Percentiles rank a stretch among this genome's conserved stretches.
phyloP scores from a whole-genome alignment of 1,284 basidiomycete species.

The Puccinia coronata region DNA sequence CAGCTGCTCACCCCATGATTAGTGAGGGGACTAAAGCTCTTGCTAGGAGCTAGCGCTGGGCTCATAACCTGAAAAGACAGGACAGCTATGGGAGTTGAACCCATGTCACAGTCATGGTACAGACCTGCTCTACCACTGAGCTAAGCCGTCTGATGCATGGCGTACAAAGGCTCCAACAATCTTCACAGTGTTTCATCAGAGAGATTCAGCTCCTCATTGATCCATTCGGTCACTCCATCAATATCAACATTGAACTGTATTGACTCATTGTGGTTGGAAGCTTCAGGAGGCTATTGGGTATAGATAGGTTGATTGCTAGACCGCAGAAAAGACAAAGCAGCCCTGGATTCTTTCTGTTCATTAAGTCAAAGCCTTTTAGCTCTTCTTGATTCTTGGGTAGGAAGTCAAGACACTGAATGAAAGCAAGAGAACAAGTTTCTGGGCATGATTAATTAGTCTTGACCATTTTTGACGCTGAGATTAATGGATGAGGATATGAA shows the following conservation, averaged over 20 bases:
- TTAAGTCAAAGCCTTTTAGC: too few relatives aligned
- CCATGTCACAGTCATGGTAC: too few relatives aligned
- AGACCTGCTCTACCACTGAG: too few relatives aligned
- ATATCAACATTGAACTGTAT: background rate
- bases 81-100: too few relatives aligned
- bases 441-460: too few relatives aligned
- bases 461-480: too few relatives aligned
- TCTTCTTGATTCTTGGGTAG: background rate
- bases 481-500: background rate
- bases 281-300: background rate
- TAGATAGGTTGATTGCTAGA: background rate
- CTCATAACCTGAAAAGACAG: too few relatives aligned
- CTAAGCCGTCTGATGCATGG: too few relatives aligned
- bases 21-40: too few relatives aligned
- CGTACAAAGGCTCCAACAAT: too few relatives aligned
- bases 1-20: too few relatives aligned
- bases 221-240: background rate
- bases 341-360: background rate
- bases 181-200: background rate
- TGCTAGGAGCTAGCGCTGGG: too few relatives aligned
- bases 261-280: background rate
- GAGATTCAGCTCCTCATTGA: background rate
- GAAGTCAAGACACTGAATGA: background rate
- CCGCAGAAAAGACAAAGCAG: background rate
- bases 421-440: background rate